Conservation (phyloP, 176 grass and related monocot genomes). For the Musa acuminata region DNA sequence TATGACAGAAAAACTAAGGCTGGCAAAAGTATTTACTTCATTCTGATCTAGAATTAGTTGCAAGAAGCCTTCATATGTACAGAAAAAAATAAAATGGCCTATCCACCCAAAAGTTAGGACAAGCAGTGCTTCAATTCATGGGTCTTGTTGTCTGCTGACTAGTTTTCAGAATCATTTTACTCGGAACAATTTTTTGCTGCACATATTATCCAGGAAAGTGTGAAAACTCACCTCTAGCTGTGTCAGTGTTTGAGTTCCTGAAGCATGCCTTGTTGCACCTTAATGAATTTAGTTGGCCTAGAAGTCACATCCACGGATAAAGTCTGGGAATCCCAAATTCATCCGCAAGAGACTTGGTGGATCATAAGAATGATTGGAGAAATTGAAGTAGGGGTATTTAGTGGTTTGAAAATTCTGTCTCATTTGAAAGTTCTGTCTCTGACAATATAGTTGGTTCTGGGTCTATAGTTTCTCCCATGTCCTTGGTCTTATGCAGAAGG, state of each 20-base stretch:
- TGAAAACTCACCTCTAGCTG: not conserved
- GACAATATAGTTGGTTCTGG: not conserved
- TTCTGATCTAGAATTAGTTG: not conserved
- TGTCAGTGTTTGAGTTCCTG: not conserved
- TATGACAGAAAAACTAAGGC: not conserved
- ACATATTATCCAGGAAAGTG: not conserved
- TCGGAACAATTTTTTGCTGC: not conserved
- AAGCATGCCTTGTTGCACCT: not conserved
- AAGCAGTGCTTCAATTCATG: no score
- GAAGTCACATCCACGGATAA: not conserved
- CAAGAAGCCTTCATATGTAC: not conserved
- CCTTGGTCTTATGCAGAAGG: constrained; percentile 21
- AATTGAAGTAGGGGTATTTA: not conserved
- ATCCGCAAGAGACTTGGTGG: not conserved
- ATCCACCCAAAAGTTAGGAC: no score
- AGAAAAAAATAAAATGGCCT: not conserved
- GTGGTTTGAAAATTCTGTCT: not conserved
- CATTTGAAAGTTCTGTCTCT: constrained; percentile 1
- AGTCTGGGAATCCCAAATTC: not conserved
- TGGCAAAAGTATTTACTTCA: not conserved
- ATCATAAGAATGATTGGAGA: not conserved
- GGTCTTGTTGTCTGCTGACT: no score
- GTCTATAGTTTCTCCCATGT: not conserved
- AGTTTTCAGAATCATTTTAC: no score
- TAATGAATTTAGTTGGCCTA: not conserved